Conservation (phyloP, 768 basidiomycete genomes). For the Hortiboletus campestris region DNA sequence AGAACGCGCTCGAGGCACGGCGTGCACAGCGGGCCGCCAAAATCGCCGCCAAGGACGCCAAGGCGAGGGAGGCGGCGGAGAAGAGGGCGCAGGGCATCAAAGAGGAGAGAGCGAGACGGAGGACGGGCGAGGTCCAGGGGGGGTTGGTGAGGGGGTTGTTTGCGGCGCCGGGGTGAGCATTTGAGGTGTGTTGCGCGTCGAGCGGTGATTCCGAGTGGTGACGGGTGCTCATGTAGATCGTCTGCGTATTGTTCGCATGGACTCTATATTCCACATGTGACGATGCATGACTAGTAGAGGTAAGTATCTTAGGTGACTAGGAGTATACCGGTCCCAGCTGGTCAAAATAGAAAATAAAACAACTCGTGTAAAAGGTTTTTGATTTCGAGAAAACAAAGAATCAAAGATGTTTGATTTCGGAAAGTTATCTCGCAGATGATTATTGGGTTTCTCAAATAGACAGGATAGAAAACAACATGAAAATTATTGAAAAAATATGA, state of each 20-base stretch:
- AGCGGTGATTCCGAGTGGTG: not conserved
- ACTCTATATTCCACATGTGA: not conserved
- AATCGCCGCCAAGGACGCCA: slow-evolving; percentile 16
- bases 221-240: not conserved
- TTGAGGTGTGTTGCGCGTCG: no score
- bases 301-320: not conserved
- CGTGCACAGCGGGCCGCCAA: slow-evolving; percentile 21
- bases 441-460: no score
- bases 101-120: slow-evolving; percentile 3
- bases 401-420: no score
- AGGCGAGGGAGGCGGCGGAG: not conserved
- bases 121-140: slow-evolving; percentile 1
- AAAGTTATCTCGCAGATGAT: no score
- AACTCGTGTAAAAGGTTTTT: no score
- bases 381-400: no score
- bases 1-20: slow-evolving; percentile 18
- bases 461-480: no score
- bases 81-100: slow-evolving; percentile 6
- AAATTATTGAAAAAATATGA: no score
- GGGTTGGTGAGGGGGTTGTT: slow-evolving; percentile 20
- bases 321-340: no score
- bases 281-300: not conserved
- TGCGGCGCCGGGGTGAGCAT: slow-evolving; percentile 4
- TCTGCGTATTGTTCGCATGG: not conserved
- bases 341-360: no score